These are phyloP conservation scores for Polygonum aviculare DNA, from an alignment of 148 eudicot genomes.

Conservation along the genomic window DNA sequence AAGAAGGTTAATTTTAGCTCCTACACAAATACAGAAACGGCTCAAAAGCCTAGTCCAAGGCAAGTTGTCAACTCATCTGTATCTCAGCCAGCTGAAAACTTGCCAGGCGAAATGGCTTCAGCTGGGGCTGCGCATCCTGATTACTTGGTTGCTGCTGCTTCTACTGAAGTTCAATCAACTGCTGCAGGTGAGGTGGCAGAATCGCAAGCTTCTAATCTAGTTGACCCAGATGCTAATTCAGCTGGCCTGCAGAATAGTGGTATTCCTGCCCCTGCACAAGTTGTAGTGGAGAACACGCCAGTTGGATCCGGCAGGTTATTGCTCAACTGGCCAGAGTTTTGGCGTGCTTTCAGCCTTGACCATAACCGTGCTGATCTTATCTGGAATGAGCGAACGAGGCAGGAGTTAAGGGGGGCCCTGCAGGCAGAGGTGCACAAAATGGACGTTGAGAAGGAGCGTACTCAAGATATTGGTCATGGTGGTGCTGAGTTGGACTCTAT, in stretches of 20 bases:
- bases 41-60: constrained; percentile 30
- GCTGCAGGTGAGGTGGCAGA: constrained; percentile 26
- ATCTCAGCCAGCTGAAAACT: constrained; percentile 42
- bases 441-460: constrained; percentile 91
- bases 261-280: constrained; percentile 91
- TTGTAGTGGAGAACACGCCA: constrained; percentile 77
- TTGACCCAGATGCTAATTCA: constrained; percentile 38
- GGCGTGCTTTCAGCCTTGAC: constrained; percentile 96
- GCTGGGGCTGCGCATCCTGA: constrained; percentile 27
- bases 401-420: constrained; percentile 83
- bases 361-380: constrained; percentile 98
- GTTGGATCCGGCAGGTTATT: constrained; percentile 94
- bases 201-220: constrained; percentile 25
- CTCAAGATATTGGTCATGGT: constrained; percentile 87
- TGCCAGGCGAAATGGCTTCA: constrained; percentile 29
- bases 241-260: constrained; percentile 36
- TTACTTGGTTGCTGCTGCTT: constrained; percentile 30
- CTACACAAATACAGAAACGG: constrained; percentile 29
- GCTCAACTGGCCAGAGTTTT: constrained; percentile 96
- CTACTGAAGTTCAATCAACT: constrained; percentile 31
- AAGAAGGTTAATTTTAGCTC: constrained; percentile 27
- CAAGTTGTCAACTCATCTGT: constrained; percentile 28
- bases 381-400: constrained; percentile 97
- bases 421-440: constrained; percentile 90
- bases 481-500: constrained; percentile 33